Base-by-base conservation (phyloP, 2,329 filamentous ascomycete species). In the Dactylellina cionopaga region DNA sequence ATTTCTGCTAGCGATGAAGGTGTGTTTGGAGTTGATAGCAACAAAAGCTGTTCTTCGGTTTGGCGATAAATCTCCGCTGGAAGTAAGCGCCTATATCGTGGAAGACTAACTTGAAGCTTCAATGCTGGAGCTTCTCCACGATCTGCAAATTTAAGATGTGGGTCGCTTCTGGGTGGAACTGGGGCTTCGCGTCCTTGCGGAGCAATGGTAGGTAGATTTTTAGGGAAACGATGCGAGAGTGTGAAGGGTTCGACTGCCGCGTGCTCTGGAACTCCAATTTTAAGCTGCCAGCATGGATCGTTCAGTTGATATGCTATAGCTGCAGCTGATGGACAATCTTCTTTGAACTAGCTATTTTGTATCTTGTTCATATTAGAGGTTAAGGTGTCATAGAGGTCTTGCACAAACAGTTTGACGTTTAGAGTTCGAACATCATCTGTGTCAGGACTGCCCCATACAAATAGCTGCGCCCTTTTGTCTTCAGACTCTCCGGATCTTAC, bases 291-390 rank as follows among this genome's bases (percentile, higher is more conserved):
- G 15, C 39, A 58, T 2, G 54, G 54, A 10, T 58, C 54, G 15
- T 58, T 58, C 1, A 58, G 39, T 11, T 58, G 54, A 9, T 58
- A 58, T 19, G 54, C 54, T 39, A 58, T 58, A 19, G 35, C 25
- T 13, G 54, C 54, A 15, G 54, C 39, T 1, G 54, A 58, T n/a
- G 54, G 54, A 46, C 54, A 58, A 1, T 17, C 9, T 58, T 58
- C 54, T 6, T 19, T 58, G 39, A 58, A 58, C 54, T 39, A 58
- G 15, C 29, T 17, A 15, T 35, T 27, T 22, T 58, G 24, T 1
- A 58, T 35, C 17, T 17, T 35, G 10, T 58, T 46, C 54, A 58
- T 58, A 17, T 35, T 31, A 22, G 39, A 44, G 2, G 25, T 58
- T n/a, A 46, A 10, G 2, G 54, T 58, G 7, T 58, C 39, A 15